These are phyloP conservation scores for Aspergillus fructus DNA, from an alignment of 2,329 filamentous ascomycete genomes.

Conservation along the genomic window DNA sequence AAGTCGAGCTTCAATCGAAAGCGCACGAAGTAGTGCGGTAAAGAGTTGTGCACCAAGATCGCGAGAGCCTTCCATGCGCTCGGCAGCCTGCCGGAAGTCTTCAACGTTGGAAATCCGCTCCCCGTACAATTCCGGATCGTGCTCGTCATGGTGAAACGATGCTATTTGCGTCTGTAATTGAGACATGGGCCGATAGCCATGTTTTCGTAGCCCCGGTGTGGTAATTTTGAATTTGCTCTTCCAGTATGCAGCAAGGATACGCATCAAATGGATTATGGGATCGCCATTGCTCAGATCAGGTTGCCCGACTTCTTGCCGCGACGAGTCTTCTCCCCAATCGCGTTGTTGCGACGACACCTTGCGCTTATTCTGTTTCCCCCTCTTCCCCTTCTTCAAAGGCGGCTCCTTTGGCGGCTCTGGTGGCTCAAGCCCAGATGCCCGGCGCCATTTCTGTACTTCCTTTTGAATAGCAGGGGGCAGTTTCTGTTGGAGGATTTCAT, in stretches of 20 bases:
- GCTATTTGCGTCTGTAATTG: conserved; percentile 72
- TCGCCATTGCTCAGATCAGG: conserved; percentile 81
- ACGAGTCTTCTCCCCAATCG: conserved; percentile 72
- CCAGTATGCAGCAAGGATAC: conserved; percentile 81
- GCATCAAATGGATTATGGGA: conserved; percentile 74
- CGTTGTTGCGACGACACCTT: conserved; percentile 37
- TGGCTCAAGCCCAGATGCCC: conserved; percentile 62
- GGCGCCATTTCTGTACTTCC: conserved; percentile 72
- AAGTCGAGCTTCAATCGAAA: conserved; percentile 80
- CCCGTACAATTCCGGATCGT: conserved; percentile 67
- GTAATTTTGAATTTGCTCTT: conserved; percentile 77
- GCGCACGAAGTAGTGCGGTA: conserved; percentile 74
- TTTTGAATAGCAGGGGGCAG: conserved; percentile 66
- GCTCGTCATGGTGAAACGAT: conserved; percentile 63
- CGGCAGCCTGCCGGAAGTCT: conserved; percentile 68
- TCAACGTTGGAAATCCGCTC: conserved; percentile 69
- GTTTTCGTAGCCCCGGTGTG: conserved; percentile 79
- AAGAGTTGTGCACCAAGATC: conserved; percentile 90
- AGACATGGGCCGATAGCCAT: conserved; percentile 80
- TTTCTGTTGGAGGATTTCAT: conserved; percentile 73
- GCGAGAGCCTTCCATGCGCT: conserved; percentile 72
- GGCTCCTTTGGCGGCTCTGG: conserved; percentile 39
- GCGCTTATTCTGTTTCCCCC: conserved; percentile 30
- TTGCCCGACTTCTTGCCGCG: conserved; percentile 66
- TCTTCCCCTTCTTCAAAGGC: conserved; percentile 41